phyloP scores from a whole-genome alignment of 306 rosid genomes.

The Prunus mongolica region DNA sequence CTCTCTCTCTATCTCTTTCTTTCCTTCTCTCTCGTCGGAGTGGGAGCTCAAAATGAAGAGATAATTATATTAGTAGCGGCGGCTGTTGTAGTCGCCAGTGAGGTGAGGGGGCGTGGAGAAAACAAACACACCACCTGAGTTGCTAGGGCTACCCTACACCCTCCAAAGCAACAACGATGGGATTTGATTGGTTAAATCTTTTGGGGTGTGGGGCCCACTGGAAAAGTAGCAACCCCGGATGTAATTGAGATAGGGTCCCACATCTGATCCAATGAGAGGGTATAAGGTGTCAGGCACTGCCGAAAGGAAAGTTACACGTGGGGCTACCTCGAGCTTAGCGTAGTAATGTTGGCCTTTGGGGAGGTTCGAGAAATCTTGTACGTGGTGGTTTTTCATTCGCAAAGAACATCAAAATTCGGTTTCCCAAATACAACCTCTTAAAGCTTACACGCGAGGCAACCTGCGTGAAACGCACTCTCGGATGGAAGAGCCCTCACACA shows the following conservation, averaged over 20 bases:
- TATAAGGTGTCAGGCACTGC: slow-evolving; percentile 40
- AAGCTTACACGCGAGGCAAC: rapidly evolving
- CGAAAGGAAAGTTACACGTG: slow-evolving; percentile 44
- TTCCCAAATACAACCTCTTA: rapidly evolving
- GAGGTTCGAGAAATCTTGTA: slow-evolving; percentile 34
- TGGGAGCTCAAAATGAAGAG: background rate
- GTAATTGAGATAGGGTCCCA: slow-evolving; percentile 32
- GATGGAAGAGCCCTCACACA: no score
- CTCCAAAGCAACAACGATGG: background rate
- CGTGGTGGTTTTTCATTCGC: slow-evolving; percentile 31
- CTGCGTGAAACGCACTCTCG: background rate
- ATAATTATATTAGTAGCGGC: background rate
- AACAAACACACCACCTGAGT: slow-evolving; percentile 17
- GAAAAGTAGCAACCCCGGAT: slow-evolving; percentile 16
- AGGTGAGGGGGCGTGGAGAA: slow-evolving; percentile 2
- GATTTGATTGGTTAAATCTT: slow-evolving; percentile 23
- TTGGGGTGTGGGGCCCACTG: background rate
- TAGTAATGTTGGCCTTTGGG: slow-evolving; percentile 8
- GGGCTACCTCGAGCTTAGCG: slow-evolving; percentile 16
- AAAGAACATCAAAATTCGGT: slow-evolving; percentile 5
- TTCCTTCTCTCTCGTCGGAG: background rate
- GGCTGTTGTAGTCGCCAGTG: background rate
- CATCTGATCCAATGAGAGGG: slow-evolving; percentile 14
- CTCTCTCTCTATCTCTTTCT: background rate
- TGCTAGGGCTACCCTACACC: background rate